A percentile compares a stretch with the other conserved stretches of the same genome.
phyloP scores from a whole-genome alignment of 179 eudicot genomes.

The Corrigiola litoralis region DNA sequence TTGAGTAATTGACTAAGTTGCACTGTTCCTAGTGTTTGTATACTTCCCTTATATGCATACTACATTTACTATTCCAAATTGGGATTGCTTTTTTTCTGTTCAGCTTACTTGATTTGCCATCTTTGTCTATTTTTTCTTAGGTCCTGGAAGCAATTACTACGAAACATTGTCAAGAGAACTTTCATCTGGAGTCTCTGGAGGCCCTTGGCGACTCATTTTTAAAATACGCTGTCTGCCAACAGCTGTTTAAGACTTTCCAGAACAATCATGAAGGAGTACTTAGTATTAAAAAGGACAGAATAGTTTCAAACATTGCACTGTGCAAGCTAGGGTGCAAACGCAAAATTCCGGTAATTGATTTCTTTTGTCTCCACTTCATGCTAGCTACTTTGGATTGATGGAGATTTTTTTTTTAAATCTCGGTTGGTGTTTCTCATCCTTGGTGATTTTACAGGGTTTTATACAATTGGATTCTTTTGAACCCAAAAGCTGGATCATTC shows the following conservation, averaged over 20 bases:
- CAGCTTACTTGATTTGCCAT: background rate
- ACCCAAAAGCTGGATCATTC: slow-evolving; percentile 68
- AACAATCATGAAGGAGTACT: slow-evolving; percentile 85
- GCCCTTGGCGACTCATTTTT: slow-evolving; percentile 93
- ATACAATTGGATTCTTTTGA: slow-evolving; percentile 68
- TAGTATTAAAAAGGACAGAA: slow-evolving; percentile 48
- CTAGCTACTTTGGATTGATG: background rate
- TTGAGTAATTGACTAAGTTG: too few relatives aligned
- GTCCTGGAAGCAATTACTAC: slow-evolving; percentile 91
- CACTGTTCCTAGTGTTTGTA: too few relatives aligned
- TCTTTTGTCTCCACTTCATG: background rate
- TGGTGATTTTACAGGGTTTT: slow-evolving; percentile 56
- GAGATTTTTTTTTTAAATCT: background rate
- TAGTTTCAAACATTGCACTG: slow-evolving; percentile 65
- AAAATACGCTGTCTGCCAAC: slow-evolving; percentile 81
- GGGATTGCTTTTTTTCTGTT: background rate
- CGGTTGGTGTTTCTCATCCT: background rate
- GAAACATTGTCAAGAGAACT: slow-evolving; percentile 71
- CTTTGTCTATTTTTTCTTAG: slow-evolving; percentile 21
- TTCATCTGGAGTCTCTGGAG: slow-evolving; percentile 93
- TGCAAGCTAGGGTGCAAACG: slow-evolving; percentile 73
- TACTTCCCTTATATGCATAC: too few relatives aligned
- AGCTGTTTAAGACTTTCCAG: slow-evolving; percentile 54
- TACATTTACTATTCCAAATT: background rate
- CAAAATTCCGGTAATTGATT: slow-evolving; percentile 62